These are phyloP conservation scores for Narthecium ossifragum DNA, from an alignment of 106 monocot genomes.

Conservation along the genomic window DNA sequence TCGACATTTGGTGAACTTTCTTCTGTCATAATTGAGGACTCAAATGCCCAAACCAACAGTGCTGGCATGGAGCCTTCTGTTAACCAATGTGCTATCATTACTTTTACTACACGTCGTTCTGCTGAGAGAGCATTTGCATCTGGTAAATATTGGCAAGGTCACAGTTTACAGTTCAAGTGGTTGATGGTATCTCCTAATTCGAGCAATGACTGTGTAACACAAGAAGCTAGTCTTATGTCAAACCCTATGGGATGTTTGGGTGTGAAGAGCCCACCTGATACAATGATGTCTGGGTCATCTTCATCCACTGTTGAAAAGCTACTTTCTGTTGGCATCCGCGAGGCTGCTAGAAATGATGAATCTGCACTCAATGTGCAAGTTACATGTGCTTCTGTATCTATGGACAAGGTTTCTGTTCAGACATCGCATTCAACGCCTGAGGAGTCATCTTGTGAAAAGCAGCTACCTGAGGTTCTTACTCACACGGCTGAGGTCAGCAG, in stretches of 20 bases:
- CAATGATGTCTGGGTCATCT: background rate
- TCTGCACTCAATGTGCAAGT: background rate
- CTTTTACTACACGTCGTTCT: slow-evolving; percentile 2
- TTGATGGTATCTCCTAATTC: background rate
- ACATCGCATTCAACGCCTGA: background rate
- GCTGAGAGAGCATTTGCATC: slow-evolving; percentile 12
- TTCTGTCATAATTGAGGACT: slow-evolving; percentile 3
- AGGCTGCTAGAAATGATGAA: background rate
- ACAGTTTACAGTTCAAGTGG: slow-evolving; percentile 8
- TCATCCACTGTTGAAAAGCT: background rate
- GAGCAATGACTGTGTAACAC: background rate
- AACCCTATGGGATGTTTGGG: background rate
- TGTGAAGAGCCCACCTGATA: background rate
- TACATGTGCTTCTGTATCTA: background rate
- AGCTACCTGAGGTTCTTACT: background rate
- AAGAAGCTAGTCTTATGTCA: background rate
- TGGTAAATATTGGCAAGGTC: slow-evolving; percentile 9
- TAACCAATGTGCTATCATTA: background rate
- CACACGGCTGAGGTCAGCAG: background rate
- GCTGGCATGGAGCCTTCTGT: background rate
- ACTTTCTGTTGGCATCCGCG: background rate
- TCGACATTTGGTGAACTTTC: slow-evolving; percentile 6
- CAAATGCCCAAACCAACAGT: background rate
- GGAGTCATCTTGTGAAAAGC: background rate
- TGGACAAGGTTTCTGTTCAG: background rate